Percentiles rank a stretch among this genome's conserved stretches.
Evolutionary conservation across 345 rosid species (phyloP).

Genomic region (Sonneratia caseolaris): DNA sequence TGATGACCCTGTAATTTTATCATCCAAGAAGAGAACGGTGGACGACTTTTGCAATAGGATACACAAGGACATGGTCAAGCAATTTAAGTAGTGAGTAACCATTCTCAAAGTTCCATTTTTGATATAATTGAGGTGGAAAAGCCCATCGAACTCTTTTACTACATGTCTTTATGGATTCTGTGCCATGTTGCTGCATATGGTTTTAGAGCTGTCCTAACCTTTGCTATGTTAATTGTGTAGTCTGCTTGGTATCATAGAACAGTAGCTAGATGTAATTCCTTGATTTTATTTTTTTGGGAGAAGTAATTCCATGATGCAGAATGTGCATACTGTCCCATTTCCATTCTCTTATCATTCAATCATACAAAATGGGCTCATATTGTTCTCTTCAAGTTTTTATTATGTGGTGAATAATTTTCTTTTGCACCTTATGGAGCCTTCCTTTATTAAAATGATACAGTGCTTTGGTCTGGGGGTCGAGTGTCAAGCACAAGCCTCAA

Average conservation of each 20-base stretch:
- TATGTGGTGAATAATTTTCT: background rate
- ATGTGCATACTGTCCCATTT: background rate
- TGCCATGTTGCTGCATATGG: background rate
- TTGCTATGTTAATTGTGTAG: background rate
- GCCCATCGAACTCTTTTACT: too few relatives aligned
- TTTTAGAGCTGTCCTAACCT: background rate
- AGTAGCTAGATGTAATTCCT: too few relatives aligned
- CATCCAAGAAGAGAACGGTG: slow-evolving; percentile 76
- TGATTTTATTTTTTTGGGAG: background rate
- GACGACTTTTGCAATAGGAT: slow-evolving; percentile 84
- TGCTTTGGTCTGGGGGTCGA: slow-evolving; percentile 96
- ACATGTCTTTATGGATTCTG: too few relatives aligned
- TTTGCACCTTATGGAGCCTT: background rate
- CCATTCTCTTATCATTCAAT: background rate
- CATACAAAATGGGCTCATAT: background rate
- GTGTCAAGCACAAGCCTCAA: slow-evolving; percentile 96
- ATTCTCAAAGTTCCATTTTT: background rate
- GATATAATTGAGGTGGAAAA: background rate
- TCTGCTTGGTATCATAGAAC: background rate
- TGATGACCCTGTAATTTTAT: slow-evolving; percentile 88
- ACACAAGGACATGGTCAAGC: slow-evolving; percentile 91
- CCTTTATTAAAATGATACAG: slow-evolving; percentile 31
- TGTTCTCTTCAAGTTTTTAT: background rate
- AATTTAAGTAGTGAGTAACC: slow-evolving; percentile 80
- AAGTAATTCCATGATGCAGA: background rate